phyloP scores from a whole-genome alignment of 768 basidiomycete species.

The Tricholoma sp. region DNA sequence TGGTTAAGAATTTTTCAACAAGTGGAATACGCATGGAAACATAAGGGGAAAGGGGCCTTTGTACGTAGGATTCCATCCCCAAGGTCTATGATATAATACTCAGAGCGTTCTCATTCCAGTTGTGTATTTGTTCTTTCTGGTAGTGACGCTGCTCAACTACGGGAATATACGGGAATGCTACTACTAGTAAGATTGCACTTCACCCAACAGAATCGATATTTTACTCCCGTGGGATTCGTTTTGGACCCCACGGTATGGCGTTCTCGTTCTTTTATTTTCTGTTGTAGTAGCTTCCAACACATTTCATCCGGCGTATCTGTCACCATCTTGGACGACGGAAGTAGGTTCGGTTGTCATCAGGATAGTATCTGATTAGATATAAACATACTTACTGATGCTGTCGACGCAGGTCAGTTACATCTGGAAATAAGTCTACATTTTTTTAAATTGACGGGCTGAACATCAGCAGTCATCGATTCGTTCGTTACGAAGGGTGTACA shows the following conservation, averaged over 20 bases:
- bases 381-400: background rate
- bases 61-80: constrained; percentile 22
- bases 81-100: background rate
- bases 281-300: too few species aligned
- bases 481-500: constrained; percentile 45
- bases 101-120: constrained; percentile 19
- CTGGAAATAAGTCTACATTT: background rate
- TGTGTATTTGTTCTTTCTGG: constrained; percentile 39
- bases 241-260: constrained; percentile 44
- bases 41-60: constrained; percentile 36
- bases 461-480: constrained; percentile 37
- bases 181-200: background rate
- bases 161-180: too few species aligned
- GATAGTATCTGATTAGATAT: too few species aligned
- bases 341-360: too few species aligned
- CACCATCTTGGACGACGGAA: constrained; percentile 34
- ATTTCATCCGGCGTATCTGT: constrained; percentile 34
- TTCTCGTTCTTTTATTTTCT: too few species aligned
- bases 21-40: constrained; percentile 52
- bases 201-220: constrained; percentile 50
- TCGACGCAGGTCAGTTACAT: background rate
- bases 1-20: constrained; percentile 7
- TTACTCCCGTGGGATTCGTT: constrained; percentile 57
- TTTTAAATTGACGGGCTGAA: constrained; percentile 8
- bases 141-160: too few species aligned